A percentile compares a stretch with the other conserved stretches of the same genome.
These are phyloP conservation scores for Candida pseudoglaebosa DNA, from an alignment of 805 yeast species.

Conservation along the genomic window DNA sequence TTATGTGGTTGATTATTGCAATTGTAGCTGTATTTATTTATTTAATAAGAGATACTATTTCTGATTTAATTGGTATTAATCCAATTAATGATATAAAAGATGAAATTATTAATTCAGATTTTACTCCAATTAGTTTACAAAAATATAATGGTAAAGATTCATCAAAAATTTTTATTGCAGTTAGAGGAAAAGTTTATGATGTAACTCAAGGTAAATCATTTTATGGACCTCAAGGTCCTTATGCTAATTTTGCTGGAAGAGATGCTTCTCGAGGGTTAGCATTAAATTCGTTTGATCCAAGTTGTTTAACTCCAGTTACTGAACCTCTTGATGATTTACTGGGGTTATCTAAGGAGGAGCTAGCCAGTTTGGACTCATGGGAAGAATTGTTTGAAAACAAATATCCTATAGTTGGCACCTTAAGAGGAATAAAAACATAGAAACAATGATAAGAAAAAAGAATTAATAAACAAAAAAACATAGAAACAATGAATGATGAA, in stretches of 20 bases:
- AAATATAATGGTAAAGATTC: conserved; percentile 80
- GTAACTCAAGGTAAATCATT: conserved; percentile 75
- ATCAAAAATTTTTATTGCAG: conserved; percentile 77
- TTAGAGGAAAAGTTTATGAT: conserved; percentile 83
- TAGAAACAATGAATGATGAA: not conserved
- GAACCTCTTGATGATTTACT: conserved; percentile 72
- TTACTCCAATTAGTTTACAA: conserved; percentile 70
- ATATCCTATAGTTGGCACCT: conserved; percentile 75
- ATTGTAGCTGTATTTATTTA: conserved; percentile 27
- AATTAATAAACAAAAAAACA: no score
- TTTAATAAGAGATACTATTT: conserved; percentile 26
- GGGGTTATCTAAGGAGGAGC: conserved; percentile 59
- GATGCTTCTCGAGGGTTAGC: conserved; percentile 95
- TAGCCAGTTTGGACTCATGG: conserved; percentile 77
- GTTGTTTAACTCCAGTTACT: conserved; percentile 61
- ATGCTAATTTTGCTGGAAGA: conserved; percentile 90
- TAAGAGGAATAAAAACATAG: conserved; percentile 17
- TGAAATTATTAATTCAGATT: conserved; percentile 44
- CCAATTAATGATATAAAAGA: conserved; percentile 25
- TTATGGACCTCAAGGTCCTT: conserved; percentile 96
- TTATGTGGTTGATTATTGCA: conserved; percentile 26
- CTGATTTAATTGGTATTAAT: conserved; percentile 20
- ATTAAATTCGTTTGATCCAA: conserved; percentile 74
- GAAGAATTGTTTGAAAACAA: conserved; percentile 75
- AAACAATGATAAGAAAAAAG: not conserved